Base-by-base conservation (phyloP, 441 rosid species). In the Arabidopsis hybrid region DNA sequence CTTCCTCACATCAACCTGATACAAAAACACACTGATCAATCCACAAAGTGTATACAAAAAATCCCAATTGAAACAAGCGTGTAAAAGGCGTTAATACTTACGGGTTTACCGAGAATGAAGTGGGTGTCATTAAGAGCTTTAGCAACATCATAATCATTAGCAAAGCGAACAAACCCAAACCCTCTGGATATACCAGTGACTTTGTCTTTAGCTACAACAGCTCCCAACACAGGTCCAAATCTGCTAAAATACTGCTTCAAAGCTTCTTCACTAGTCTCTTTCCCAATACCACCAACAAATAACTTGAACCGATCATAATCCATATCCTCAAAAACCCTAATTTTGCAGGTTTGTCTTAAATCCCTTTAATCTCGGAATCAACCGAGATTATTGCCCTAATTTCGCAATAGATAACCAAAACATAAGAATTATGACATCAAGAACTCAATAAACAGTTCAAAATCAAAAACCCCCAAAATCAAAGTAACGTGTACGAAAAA, bases 1-100 rank as follows among this genome's bases (percentile, higher is more conserved):
- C 79, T 72, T 87, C 77, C 84, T 91, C 67, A 93, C 97, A 58
- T 86, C 88, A 39, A 93, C 98, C 98, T 93, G 82, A 43, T 36
- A 73, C 21, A 72, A 43, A 1, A 1, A 31, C 8, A 36, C 4
- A 42, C n/a, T 8, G n/a, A 53, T 29, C 62, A 70, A 76, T 38
- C 51, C 4, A 9, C n/a, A 34, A 21, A n/a, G 8, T 0, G 12
- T 1, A 56, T n/a, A 35, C 11, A 29, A 40, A 65, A 74, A 39
- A 45, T 29, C 52, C 45, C 17, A 46, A 42, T 17, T 42, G 43
- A 75, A 34, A 58, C 38, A 47, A 74, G 31, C 8, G 9, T 8
- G 21, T 4, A 10, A 50, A 49, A n/a, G 69, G 75, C 12, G 34
- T 61, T 10, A 4, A 77, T 1, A 85, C 94, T 80, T 40, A 93